Evolutionary conservation across 2,329 filamentous ascomycete species (phyloP).

Genomic region (Pestalotiopsis sp.): DNA sequence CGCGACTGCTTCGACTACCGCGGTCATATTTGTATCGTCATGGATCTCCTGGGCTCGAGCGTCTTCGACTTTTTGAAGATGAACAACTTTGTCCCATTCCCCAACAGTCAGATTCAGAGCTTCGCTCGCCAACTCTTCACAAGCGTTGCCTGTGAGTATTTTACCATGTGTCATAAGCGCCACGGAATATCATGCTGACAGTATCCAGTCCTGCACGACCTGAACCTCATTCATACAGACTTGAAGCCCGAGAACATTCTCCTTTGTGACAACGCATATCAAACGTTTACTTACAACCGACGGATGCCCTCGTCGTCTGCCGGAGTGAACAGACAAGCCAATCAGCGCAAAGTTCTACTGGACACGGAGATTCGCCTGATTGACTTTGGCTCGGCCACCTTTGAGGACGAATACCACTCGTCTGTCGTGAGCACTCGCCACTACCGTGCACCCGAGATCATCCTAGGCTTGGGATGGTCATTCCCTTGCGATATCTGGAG

Average conservation of each 20-base stretch:
- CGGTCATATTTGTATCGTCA: constrained; percentile 89
- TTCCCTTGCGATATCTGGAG: constrained; percentile 76
- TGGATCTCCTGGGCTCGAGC: constrained; percentile 83
- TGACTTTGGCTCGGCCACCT: constrained; percentile 72
- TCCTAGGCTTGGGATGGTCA: constrained; percentile 70
- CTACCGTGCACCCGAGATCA: constrained; percentile 71
- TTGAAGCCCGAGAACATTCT: constrained; percentile 73
- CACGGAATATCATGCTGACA: constrained; percentile 22
- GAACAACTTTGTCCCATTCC: constrained; percentile 94
- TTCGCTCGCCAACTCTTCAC: constrained; percentile 96
- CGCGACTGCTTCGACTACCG: constrained; percentile 97
- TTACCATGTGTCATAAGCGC: neutral
- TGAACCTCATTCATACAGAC: constrained; percentile 94
- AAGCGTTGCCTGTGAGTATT: constrained; percentile 88
- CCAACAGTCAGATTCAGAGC: constrained; percentile 96
- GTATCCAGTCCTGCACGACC: constrained; percentile 80
- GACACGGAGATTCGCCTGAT: constrained; percentile 72
- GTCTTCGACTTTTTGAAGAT: constrained; percentile 98
- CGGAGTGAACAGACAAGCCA: constrained; percentile 61
- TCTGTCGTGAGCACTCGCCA: constrained; percentile 72
- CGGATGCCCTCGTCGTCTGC: constrained; percentile 69
- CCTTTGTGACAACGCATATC: constrained; percentile 64
- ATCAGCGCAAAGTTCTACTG: constrained; percentile 64
- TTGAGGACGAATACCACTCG: constrained; percentile 73
- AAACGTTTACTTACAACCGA: constrained; percentile 72